phyloP scores from a whole-genome alignment of 345 rosid species.

The Microcos paniculata region DNA sequence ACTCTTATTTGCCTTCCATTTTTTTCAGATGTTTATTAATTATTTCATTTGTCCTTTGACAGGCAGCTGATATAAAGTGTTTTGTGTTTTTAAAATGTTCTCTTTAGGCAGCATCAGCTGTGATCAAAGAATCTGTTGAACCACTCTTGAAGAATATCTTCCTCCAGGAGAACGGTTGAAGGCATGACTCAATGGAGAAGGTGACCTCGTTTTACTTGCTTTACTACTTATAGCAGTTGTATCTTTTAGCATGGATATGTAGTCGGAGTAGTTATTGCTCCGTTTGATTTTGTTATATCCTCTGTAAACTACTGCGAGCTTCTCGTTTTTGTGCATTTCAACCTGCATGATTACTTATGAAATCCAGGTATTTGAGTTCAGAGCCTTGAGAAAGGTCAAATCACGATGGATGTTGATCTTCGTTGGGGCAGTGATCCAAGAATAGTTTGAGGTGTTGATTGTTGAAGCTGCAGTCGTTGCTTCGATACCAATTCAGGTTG shows the following conservation, averaged over 20 bases:
- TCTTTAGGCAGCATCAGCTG: slow-evolving; percentile 84
- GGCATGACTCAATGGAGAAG: slow-evolving; percentile 41
- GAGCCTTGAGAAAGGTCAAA: slow-evolving; percentile 94
- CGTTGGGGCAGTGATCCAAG: slow-evolving; percentile 99
- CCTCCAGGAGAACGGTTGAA: slow-evolving; percentile 97
- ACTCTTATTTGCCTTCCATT: neutral
- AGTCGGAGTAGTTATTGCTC: no score
- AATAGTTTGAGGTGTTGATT: slow-evolving; percentile 82
- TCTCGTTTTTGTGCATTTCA: slow-evolving; percentile 1
- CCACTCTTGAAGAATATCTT: slow-evolving; percentile 89
- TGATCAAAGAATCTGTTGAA: slow-evolving; percentile 94
- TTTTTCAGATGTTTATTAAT: neutral
- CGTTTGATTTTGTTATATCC: neutral
- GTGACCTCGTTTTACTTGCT: neutral
- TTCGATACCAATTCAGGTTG: slow-evolving; percentile 97
- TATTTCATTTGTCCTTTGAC: slow-evolving; percentile 14
- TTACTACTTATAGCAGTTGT: no score
- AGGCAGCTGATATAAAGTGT: slow-evolving; percentile 94
- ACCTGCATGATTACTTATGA: neutral
- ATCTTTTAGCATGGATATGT: no score
- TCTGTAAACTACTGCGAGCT: slow-evolving; percentile 27
- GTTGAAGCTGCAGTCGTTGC: slow-evolving; percentile 95
- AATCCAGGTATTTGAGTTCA: slow-evolving; percentile 92
- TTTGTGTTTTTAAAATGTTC: slow-evolving; percentile 21
- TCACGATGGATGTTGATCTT: slow-evolving; percentile 93